Evolutionary conservation across 2,329 filamentous ascomycete genomes (phyloP).

Genomic region (Aspergillus spinulosporus): DNA sequence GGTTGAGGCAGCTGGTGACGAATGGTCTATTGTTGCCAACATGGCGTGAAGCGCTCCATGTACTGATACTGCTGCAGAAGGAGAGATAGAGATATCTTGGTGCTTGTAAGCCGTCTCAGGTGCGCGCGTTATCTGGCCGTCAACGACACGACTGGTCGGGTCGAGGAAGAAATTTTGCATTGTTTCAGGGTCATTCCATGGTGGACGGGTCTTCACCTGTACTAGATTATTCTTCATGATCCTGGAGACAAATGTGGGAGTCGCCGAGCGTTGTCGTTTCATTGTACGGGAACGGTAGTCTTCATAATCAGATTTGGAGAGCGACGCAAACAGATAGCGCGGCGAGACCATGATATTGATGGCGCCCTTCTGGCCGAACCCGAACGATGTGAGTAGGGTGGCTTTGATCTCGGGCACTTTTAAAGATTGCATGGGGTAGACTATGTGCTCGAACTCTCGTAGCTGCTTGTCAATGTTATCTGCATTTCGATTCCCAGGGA

Average conservation of each 20-base stretch:
- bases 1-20: not conserved
- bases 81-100: not conserved
- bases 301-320: conserved; percentile 17
- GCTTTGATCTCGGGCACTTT: conserved; percentile 34
- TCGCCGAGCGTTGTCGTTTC: conserved; percentile 15
- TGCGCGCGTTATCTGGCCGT: not conserved
- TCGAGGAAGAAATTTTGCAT: conserved; percentile 21
- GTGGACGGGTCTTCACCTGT: conserved; percentile 19
- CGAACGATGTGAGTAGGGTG: conserved; percentile 45
- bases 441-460: conserved; percentile 32
- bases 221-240: conserved; percentile 18
- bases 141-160: conserved; percentile 15
- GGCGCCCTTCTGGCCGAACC: conserved; percentile 49
- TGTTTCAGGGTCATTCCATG: conserved; percentile 17
- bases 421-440: conserved; percentile 33
- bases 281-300: conserved; percentile 16
- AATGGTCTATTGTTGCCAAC: conserved; percentile 7
- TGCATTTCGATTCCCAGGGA: conserved; percentile 93
- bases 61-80: not conserved
- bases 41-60: conserved; percentile 13
- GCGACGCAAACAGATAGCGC: conserved; percentile 37
- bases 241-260: conserved; percentile 14
- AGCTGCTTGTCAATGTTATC: conserved; percentile 75
- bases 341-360: conserved; percentile 40
- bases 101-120: not conserved